Evolutionary conservation across 2,329 filamentous ascomycete genomes (phyloP), one percentile per base, ranked within the genome.

Genomic region (Xylariaceae sp.): DNA sequence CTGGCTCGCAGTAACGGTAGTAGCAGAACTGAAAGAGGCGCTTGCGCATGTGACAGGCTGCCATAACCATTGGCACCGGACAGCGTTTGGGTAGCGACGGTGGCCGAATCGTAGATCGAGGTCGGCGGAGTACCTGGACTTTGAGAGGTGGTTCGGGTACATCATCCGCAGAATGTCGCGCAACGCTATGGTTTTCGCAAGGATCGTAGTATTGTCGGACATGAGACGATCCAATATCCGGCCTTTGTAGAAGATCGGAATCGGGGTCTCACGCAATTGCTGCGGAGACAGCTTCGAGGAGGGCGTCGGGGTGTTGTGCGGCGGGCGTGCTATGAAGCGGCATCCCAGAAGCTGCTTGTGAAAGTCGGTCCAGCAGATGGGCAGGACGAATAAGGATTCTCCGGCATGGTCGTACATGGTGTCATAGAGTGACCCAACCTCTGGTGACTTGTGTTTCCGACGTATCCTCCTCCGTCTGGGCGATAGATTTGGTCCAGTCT

Each of bases 311-410:
- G 51, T 61, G 23, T 56, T 53, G 46, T 65, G 62, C 5, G 60
- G 49, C 12, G 65, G 59, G 11, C 61, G 55, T 43, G 65, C 56
- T 17, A 53, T 39, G 53, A 74, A 77, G 27, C 52, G 52, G 12
- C 60, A 66, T 16, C 61, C 63, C 5, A 77, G 66, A 2, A 75
- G 53, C 27, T 57, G 50, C 8, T 60, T 46, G 38, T 77, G 73
- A 1, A 59, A 36, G 34, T 75, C 71, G 12, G 67, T 75, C 73
- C 73, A 77, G 47, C 62, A 66, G 29, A 75, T 65, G 2, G 73
- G 73, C 17, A 64, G 60, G 30, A 70, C 53, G 38, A 67, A 75
- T 14, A 77, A 66, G 1, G 65, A 60, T 0, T 50, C 53, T 27
- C 68, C 65, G 21, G 61, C 51, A 45, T 76, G 49, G 15, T 68